Conservation (phyloP, 176 grass and related monocot species). For the Thinopyrum elongatum region DNA sequence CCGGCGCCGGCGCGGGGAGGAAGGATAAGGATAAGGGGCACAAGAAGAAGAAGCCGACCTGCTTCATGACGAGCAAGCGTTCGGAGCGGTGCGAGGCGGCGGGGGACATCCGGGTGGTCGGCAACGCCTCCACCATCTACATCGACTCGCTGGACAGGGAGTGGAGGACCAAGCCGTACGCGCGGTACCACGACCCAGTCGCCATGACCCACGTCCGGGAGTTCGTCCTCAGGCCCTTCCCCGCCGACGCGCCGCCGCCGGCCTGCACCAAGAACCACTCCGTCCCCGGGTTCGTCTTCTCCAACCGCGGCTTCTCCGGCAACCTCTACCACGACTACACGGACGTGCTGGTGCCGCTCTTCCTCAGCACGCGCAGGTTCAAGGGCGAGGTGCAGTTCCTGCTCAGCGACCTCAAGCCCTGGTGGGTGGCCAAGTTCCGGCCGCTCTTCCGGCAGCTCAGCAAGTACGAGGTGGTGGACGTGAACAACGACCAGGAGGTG, state of each 20-base stretch:
- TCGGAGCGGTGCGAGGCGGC: slow-evolving; percentile 74
- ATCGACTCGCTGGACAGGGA: slow-evolving; percentile 47
- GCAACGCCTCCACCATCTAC: slow-evolving; percentile 59
- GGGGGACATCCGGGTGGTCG: slow-evolving; percentile 67
- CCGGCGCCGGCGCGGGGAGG: not conserved
- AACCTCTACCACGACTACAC: slow-evolving; percentile 98
- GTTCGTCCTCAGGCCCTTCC: slow-evolving; percentile 57
- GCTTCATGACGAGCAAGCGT: slow-evolving; percentile 75
- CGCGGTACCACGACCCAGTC: slow-evolving; percentile 71
- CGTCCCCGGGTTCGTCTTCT: slow-evolving; percentile 75
- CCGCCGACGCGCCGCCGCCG: slow-evolving; percentile 18
- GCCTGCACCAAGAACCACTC: slow-evolving; percentile 79
- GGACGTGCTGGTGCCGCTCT: slow-evolving; percentile 81
- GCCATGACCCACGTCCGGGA: slow-evolving; percentile 64
- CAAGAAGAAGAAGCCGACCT: slow-evolving; percentile 42
- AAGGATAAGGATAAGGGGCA: not conserved
- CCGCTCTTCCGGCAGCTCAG: slow-evolving; percentile 64
- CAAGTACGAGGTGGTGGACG: slow-evolving; percentile 64
- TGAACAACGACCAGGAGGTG: slow-evolving; percentile 67
- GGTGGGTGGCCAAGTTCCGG: slow-evolving; percentile 86
- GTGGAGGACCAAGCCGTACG: slow-evolving; percentile 89
- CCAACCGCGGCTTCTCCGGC: slow-evolving; percentile 77
- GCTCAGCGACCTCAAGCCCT: slow-evolving; percentile 55
- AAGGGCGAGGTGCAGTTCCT: slow-evolving; percentile 63
- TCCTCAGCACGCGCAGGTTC: slow-evolving; percentile 81